These are phyloP conservation scores for Cyclotella choctawhatcheeana DNA, from an alignment of 108 stramenopile species.

Conservation along the genomic window DNA sequence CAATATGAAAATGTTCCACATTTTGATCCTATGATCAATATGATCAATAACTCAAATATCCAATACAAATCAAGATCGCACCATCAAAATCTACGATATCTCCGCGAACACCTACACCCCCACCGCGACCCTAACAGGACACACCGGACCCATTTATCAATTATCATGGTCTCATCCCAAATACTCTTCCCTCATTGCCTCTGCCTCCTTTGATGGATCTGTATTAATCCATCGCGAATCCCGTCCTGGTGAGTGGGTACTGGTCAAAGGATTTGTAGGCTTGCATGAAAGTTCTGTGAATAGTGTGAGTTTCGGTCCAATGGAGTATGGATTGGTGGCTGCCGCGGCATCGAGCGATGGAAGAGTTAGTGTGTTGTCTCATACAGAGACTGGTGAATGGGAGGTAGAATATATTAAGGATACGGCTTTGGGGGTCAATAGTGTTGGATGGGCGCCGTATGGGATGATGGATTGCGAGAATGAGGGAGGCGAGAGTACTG, in stretches of 20 bases:
- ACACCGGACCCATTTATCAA: constrained; percentile 95
- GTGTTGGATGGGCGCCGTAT: constrained; percentile 90
- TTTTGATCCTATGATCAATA: too few species aligned
- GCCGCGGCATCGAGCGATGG: constrained; percentile 89
- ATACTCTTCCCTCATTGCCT: constrained; percentile 88
- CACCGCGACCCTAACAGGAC: constrained; percentile 83
- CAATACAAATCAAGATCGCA: constrained; percentile 66
- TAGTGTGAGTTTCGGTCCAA: constrained; percentile 84
- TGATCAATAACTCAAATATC: too few species aligned
- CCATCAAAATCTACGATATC: constrained; percentile 93
- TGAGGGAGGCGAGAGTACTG: constrained; percentile 16
- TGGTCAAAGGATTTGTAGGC: constrained; percentile 67
- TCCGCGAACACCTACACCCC: constrained; percentile 77
- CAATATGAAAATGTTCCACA: too few species aligned
- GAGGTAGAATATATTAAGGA: constrained; percentile 76
- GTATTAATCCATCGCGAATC: constrained; percentile 89
- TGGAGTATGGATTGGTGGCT: constrained; percentile 82
- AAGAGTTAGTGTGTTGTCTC: constrained; percentile 76
- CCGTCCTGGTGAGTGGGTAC: constrained; percentile 81
- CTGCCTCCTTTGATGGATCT: constrained; percentile 89
- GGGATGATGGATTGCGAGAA: constrained; percentile 45
- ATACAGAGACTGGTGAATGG: constrained; percentile 77
- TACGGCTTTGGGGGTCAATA: constrained; percentile 86
- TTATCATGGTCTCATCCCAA: constrained; percentile 96
- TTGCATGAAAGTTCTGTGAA: constrained; percentile 85